Evolutionary conservation across 2,329 filamentous ascomycete genomes (phyloP), one percentile per base, ranked within the genome.

Genomic region (Macroventuria anomochaeta): DNA sequence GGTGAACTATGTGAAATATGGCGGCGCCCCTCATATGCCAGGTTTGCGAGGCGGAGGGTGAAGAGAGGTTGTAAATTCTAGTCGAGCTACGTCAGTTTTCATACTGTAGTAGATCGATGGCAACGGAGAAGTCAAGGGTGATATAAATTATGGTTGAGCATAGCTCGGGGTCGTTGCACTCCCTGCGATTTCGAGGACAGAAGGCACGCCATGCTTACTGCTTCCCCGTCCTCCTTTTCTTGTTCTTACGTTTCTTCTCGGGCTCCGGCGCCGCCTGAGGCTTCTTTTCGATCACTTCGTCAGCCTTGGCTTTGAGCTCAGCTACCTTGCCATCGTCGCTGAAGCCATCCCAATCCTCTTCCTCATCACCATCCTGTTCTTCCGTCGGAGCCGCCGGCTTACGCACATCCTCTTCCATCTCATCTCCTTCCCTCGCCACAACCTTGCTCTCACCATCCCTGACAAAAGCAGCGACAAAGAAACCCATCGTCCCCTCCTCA

Each of bases 381-480:
- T 32, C 15, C 10, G 38, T 17, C 21, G 46, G 32, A 25, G 33
- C 17, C 34, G 52, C 52, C 0, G 52, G 46, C 12, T 36, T 12
- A 15, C 43, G 37, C n/a, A 34, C 8, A 17, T 39, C 26, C 2
- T 15, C 26, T 5, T 46, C 26, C 20, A 28, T 32, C 7, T 18
- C 17, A 5, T n/a, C 3, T 13, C 20, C 10, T 15, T 3, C 18
- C 20, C 26, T 17, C 47, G 2, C 17, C 25, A 12, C 33, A 31
- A 3, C n/a, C n/a, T n/a, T n/a, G n/a, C n/a, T n/a, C n/a, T 48
- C 55, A 2, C 47, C 56, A 36, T 88, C 84, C 46, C 90, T 81
- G 3, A 91, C 83, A 74, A 99, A 96, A 0, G 83, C 91, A n/a
- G 86, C 91, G 17, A 97, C 90, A 65, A 99, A 99, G 75, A 99